phyloP scores from a whole-genome alignment of 768 basidiomycete genomes.

The Cystobasidium tubakii region DNA sequence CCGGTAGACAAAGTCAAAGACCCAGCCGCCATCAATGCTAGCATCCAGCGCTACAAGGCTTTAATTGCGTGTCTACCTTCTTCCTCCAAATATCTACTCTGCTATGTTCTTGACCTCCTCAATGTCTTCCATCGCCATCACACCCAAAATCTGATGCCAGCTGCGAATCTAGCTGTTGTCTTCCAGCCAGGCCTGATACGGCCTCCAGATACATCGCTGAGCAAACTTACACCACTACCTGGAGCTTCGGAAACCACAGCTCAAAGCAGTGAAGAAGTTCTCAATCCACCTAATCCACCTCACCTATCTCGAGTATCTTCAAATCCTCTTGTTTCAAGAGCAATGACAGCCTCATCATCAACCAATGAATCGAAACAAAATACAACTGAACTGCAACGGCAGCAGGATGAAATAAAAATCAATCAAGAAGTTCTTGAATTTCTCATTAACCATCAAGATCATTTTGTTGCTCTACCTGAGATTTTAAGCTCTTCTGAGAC shows the following conservation, averaged over 20 bases:
- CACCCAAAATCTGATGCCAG: conserved; percentile 91
- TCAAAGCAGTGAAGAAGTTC: neutral
- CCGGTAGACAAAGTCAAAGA: conserved; percentile 14
- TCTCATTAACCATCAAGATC: conserved; percentile 90
- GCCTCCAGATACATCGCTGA: conserved; percentile 53
- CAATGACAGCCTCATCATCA: neutral
- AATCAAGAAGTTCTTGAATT: conserved; percentile 90
- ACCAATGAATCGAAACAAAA: neutral
- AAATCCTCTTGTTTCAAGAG: neutral
- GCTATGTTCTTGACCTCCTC: conserved; percentile 91
- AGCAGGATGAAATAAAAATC: conserved; percentile 72
- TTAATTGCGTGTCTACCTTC: conserved; percentile 79
- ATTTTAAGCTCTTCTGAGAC: neutral
- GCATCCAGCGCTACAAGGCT: conserved; percentile 68
- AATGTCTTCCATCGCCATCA: conserved; percentile 88
- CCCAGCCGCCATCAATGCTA: neutral
- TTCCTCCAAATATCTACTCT: conserved; percentile 87
- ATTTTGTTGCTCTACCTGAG: conserved; percentile 55
- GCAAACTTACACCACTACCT: neutral
- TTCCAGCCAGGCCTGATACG: conserved; percentile 93
- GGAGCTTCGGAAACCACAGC: neutral
- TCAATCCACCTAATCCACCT: conserved; percentile 1
- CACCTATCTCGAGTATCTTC: conserved; percentile 8
- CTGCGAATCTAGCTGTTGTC: conserved; percentile 88
- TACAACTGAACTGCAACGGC: conserved; percentile 52